Evolutionary conservation across 305 asterid species (phyloP), one percentile per base, ranked within the genome.

Genomic region (Fraxinus dipetala): DNA sequence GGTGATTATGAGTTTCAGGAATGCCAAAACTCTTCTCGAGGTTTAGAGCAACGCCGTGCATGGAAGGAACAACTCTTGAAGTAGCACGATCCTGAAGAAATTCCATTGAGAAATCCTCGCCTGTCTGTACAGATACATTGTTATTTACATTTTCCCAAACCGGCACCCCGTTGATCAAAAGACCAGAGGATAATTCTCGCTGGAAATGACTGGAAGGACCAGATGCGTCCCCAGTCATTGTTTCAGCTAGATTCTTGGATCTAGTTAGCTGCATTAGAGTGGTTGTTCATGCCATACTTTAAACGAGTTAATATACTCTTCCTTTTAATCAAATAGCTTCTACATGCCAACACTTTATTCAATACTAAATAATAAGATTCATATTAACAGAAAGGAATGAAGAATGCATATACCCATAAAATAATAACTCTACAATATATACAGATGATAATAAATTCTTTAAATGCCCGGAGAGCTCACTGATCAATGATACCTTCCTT

Each of bases 81-180:
- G 87, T 70, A 79, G 88, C 85, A 80, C 85, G 84, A 78, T 90
- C 92, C 82, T 85, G 93, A 75, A 85, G 91, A 83, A 89, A 87
- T 36, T 76, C 88, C 88, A 84, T 73, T 3, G 89, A 85, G 81
- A 89, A 92, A 67, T 88, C 92, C 83, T 89, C 92, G 16, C 91
- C 90, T 4, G 86, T 89, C 86, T 86, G 93, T 79, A 89, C 81
- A 84, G 91, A 87, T 30, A 86, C 79, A 67, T 86, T 85, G 75
- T 84, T 88, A 82, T 80, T 85, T 74, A 80, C 87, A 81, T 83
- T 75, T 81, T 78, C 84, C 90, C 84, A 85, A 8, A 76, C 54
- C 30, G 87, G 81, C 67, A 84, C 48, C 77, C 85, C 86, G 79
- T 86, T 87, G 56, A 80, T 48, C 26, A 78, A 45, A 48, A 88